These are phyloP conservation scores for Solanum clarkiae DNA, from an alignment of 257 asterid genomes.

Conservation along the genomic window DNA sequence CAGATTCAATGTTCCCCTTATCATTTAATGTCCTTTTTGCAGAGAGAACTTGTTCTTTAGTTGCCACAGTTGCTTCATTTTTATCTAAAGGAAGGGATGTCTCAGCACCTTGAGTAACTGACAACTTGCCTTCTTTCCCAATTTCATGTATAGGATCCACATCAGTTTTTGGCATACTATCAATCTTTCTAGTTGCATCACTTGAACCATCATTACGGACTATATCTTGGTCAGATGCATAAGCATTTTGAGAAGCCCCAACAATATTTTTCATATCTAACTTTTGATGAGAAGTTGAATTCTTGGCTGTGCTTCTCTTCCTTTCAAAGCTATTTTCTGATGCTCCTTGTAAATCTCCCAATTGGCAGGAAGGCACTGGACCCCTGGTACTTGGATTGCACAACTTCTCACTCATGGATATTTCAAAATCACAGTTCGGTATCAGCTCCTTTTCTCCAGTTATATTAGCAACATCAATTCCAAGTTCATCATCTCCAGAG, in stretches of 20 bases:
- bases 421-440: slow-evolving; percentile 5
- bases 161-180: background rate
- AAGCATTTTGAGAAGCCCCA: background rate
- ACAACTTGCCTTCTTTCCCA: background rate
- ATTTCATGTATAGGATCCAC: background rate
- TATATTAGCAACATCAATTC: background rate
- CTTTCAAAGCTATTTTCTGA: background rate
- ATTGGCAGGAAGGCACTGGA: background rate
- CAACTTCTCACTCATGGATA: background rate
- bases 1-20: slow-evolving; percentile 10
- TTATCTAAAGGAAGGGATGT: background rate
- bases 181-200: slow-evolving; percentile 1
- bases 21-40: slow-evolving; percentile 1
- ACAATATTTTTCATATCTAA: slow-evolving; percentile 5
- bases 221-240: background rate
- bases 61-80: background rate
- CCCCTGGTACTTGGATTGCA: background rate
- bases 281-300: background rate
- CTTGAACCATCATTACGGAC: background rate
- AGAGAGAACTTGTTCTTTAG: slow-evolving; percentile 11
- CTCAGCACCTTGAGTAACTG: slow-evolving; percentile 1
- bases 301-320: slow-evolving; percentile 14
- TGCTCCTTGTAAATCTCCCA: background rate
- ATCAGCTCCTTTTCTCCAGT: background rate
- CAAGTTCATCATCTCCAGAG: background rate